phyloP scores from a whole-genome alignment of 1,139 yeast species.

The Diutina sp. region DNA sequence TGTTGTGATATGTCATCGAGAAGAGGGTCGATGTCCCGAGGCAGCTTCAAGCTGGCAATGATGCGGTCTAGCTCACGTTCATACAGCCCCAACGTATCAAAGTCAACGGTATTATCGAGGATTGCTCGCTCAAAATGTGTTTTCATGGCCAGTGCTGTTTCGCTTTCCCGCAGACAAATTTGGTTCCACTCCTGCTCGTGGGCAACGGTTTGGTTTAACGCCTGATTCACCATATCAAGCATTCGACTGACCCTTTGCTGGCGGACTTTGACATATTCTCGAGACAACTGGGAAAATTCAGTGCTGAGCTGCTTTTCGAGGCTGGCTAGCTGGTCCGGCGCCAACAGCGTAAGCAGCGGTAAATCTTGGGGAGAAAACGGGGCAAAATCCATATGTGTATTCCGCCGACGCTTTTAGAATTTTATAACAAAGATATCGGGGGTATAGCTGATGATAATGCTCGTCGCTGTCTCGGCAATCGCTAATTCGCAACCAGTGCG shows the following conservation, averaged over 20 bases:
- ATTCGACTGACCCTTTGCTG: slow-evolving; percentile 19
- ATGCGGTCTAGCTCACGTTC: slow-evolving; percentile 13
- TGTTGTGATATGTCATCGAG: not conserved
- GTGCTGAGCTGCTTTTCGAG: slow-evolving; percentile 17
- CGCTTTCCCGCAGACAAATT: slow-evolving; percentile 20
- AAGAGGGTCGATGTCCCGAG: not conserved
- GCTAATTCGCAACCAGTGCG: not conserved
- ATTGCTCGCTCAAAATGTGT: slow-evolving; percentile 22
- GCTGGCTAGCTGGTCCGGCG: slow-evolving; percentile 17
- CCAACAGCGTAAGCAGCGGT: slow-evolving; percentile 8
- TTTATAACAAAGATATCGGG: not conserved
- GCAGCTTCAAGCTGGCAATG: not conserved
- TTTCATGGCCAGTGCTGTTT: slow-evolving; percentile 19
- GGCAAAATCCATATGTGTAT: not conserved
- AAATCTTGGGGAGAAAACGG: slow-evolving; percentile 6
- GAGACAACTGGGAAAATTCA: slow-evolving; percentile 20
- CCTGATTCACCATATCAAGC: slow-evolving; percentile 14
- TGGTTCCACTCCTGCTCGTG: slow-evolving; percentile 25
- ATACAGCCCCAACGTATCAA: slow-evolving; percentile 9
- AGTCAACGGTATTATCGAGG: slow-evolving; percentile 12
- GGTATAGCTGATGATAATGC: not conserved
- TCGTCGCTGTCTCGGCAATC: not conserved
- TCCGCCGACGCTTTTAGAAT: slow-evolving; percentile 2
- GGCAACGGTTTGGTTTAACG: slow-evolving; percentile 15
- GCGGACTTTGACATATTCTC: slow-evolving; percentile 19